Base-by-base conservation (phyloP, 2,329 filamentous ascomycete genomes). In the Xenoacremonium recifei region DNA sequence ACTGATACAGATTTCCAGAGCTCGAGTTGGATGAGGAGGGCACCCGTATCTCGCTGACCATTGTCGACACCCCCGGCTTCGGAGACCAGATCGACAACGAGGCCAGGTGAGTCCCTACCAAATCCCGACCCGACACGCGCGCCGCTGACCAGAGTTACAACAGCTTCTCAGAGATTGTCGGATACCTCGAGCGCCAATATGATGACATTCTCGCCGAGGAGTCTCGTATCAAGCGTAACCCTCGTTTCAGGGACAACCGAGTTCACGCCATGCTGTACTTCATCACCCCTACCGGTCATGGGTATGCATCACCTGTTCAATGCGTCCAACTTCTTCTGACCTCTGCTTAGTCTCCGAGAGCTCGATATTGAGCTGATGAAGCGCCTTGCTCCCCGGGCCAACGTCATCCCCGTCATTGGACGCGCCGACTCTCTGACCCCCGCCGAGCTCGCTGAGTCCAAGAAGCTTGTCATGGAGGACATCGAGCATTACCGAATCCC, bases 201-300 rank as follows among this genome's bases (percentile, higher is more conserved):
- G 93, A 99, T 72, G 91, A 97, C 68, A 97, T 99, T 78, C 82
- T 99, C 60, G 92, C 93, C 50, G 92, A 97, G 76, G 93, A 99
- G 77, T 97, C 93, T 62, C 89, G 93, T 77, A 99, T 99, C 80
- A 99, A 99, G 88, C 93, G 93, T 90, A 99, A 99, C 77, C 93
- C 93, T 59, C 85, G 93, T 64, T 99, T 99, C 86, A 86, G 93
- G 65, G 93, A 99, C 75, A 97, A 99, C 76, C 89, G 93, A 75
- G 89, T 99, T 36, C 93, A 99, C 66, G 93, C 91, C 57, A 84
- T 99, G 68, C 85, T 99, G 61, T 99, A 99, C 80, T 99, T 99
- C 71, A 97, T 99, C 77, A 95, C 93, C 54, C 93, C 93, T 35
- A 99, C 93, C 49, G 93, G 93, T 61, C 90, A 96, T 69, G 91